Evolutionary conservation across 192 early-diverging fungal genomes (phyloP).

Genomic region (Coemansia sp.): DNA sequence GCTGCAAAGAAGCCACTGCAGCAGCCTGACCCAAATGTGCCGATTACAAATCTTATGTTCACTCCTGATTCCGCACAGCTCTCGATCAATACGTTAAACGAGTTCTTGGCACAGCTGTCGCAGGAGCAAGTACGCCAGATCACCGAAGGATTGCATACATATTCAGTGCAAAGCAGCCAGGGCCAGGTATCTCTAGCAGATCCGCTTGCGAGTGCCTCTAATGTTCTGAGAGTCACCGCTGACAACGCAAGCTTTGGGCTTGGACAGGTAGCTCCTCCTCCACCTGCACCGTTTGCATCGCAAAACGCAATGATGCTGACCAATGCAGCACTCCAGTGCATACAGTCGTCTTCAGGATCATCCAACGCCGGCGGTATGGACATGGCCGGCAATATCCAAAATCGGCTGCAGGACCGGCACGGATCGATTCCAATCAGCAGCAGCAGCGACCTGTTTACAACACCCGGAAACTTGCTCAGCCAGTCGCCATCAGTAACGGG

Average conservation of each 20-base stretch:
- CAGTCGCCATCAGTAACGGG: conserved; percentile 5
- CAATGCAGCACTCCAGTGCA: conserved; percentile 30
- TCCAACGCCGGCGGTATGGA: conserved; percentile 4
- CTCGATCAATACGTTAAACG: conserved; percentile 47
- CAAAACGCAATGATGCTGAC: conserved; percentile 15
- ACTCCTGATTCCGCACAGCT: conserved; percentile 40
- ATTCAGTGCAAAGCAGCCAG: conserved; percentile 32
- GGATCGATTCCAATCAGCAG: conserved; percentile 49
- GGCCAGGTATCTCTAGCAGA: background rate
- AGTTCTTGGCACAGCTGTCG: conserved; percentile 45
- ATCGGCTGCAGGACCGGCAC: conserved; percentile 26
- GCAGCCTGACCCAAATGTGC: background rate
- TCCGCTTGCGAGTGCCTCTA: background rate
- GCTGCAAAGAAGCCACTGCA: conserved; percentile 5
- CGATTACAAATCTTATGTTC: conserved; percentile 35
- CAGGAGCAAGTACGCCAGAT: conserved; percentile 49
- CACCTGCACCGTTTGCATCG: background rate
- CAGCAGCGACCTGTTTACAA: conserved; percentile 43
- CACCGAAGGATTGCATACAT: conserved; percentile 41
- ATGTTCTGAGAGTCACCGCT: background rate
- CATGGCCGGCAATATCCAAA: conserved; percentile 1
- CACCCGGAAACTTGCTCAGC: conserved; percentile 13
- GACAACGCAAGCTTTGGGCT: background rate
- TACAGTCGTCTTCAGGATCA: conserved; percentile 20
- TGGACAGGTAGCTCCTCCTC: background rate